phyloP scores from a whole-genome alignment of 768 basidiomycete genomes.

The Lentinula sp. region DNA sequence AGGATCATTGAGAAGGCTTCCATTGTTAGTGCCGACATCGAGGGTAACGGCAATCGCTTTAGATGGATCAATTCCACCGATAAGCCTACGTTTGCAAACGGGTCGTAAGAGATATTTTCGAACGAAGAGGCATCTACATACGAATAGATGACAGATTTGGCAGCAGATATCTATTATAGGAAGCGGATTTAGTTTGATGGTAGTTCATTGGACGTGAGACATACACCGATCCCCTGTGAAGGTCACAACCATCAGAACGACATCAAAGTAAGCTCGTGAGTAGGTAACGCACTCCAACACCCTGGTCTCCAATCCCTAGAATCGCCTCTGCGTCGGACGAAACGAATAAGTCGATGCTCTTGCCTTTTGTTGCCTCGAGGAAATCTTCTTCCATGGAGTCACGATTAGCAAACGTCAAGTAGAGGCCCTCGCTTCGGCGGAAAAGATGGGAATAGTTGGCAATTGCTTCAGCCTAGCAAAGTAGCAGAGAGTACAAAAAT shows the following conservation, averaged over 20 bases:
- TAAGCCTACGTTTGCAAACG: constrained; percentile 31
- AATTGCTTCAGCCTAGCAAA: constrained; percentile 67
- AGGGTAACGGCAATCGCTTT: constrained; percentile 53
- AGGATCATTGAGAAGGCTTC: constrained; percentile 51
- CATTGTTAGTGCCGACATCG: constrained; percentile 77
- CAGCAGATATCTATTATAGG: constrained; percentile 53
- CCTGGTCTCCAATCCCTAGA: constrained; percentile 70
- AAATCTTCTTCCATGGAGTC: constrained; percentile 76
- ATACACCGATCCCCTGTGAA: constrained; percentile 45
- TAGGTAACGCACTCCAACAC: constrained; percentile 53
- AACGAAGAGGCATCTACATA: constrained; percentile 18
- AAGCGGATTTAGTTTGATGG: background rate
- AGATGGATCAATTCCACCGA: constrained; percentile 61
- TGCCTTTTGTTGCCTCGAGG: constrained; percentile 55
- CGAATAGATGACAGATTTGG: constrained; percentile 79
- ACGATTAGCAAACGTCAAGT: constrained; percentile 52
- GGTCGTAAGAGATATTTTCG: background rate
- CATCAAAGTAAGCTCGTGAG: constrained; percentile 6
- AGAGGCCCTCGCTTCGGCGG: constrained; percentile 73
- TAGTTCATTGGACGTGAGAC: constrained; percentile 8
- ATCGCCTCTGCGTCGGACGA: constrained; percentile 85
- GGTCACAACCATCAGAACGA: constrained; percentile 13
- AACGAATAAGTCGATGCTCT: constrained; percentile 71
- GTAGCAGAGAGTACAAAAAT: background rate
- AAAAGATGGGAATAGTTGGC: constrained; percentile 81